phyloP scores from a whole-genome alignment of 345 rosid genomes.

The Citrus australasica region DNA sequence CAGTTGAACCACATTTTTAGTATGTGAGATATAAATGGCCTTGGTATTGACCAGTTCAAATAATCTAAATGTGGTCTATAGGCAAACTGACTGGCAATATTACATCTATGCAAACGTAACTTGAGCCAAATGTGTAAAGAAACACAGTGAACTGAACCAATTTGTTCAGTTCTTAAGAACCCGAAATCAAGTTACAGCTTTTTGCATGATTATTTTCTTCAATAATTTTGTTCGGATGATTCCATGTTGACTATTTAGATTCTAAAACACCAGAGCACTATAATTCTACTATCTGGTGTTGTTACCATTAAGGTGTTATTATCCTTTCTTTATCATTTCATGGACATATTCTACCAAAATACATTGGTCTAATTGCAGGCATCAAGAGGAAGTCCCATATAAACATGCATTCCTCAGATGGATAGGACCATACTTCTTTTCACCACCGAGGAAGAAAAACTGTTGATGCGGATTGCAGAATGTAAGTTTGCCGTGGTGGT shows the following conservation, averaged over 20 bases:
- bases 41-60: neutral
- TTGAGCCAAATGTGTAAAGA: neutral
- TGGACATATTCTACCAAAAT: neutral
- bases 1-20: neutral
- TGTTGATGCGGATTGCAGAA: neutral
- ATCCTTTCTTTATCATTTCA: neutral
- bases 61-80: neutral
- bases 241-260: neutral
- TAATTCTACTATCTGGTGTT: neutral
- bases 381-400: slow-evolving; percentile 26
- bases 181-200: neutral
- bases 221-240: neutral
- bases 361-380: slow-evolving; percentile 13
- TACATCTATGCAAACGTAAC: neutral
- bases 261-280: neutral
- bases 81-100: neutral
- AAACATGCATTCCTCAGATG: neutral
- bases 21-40: neutral
- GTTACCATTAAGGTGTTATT: neutral
- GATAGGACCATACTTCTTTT: neutral
- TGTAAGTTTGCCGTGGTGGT: neutral
- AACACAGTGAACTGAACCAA: neutral
- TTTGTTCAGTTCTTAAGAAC: neutral
- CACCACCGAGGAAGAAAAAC: neutral
- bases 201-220: neutral